Conservation (phyloP, 257 asterid species). For the Fraxinus cuspidata region DNA sequence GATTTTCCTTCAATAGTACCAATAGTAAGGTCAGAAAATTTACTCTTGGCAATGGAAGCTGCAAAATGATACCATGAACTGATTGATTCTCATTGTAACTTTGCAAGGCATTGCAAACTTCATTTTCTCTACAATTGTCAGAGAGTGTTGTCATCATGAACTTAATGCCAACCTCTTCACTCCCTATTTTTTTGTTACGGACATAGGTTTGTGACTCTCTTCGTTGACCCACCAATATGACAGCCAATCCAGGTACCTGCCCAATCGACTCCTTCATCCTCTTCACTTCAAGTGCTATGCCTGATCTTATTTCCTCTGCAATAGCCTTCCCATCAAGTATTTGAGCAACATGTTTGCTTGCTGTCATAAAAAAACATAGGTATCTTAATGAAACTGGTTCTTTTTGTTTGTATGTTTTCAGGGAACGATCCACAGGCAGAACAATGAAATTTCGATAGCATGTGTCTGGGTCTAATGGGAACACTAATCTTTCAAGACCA, state of each 20-base stretch:
- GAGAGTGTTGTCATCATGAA: constrained; percentile 54
- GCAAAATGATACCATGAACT: constrained; percentile 80
- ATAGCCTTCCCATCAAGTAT: constrained; percentile 65
- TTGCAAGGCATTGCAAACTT: constrained; percentile 57
- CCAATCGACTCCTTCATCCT: constrained; percentile 63
- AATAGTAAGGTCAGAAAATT: constrained; percentile 23
- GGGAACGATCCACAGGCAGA: background rate
- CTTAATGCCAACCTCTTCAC: constrained; percentile 85
- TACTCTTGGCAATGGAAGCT: constrained; percentile 96
- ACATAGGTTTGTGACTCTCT: constrained; percentile 76
- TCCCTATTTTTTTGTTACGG: constrained; percentile 65
- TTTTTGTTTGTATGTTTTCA: constrained; percentile 14
- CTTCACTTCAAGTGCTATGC: constrained; percentile 65
- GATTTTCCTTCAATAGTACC: constrained; percentile 8
- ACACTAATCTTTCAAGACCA: background rate
- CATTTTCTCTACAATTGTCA: constrained; percentile 60
- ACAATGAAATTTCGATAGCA: background rate
- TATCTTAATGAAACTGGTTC: constrained; percentile 20
- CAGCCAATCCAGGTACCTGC: constrained; percentile 82
- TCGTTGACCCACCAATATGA: constrained; percentile 76
- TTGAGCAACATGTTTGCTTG: constrained; percentile 39
- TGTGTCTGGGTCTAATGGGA: background rate
- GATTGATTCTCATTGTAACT: constrained; percentile 65
- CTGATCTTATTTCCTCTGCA: constrained; percentile 67
- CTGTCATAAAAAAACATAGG: constrained; percentile 35